phyloP scores from a whole-genome alignment of 1,139 yeast species.

The Meyerozyma carpophila region DNA sequence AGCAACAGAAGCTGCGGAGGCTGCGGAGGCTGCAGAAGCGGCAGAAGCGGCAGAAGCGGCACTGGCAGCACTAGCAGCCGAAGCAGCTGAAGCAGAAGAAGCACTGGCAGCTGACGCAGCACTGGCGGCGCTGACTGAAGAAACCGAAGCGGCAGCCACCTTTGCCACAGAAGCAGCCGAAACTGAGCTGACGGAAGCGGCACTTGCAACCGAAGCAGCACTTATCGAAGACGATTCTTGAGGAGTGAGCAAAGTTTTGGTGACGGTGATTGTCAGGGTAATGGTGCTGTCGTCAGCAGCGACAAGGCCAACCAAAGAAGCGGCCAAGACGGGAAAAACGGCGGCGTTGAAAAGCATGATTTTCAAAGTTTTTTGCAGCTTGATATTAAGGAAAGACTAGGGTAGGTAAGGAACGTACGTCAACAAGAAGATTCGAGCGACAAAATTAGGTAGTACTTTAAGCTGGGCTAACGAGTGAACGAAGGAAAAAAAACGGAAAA shows the following conservation, averaged over 20 bases:
- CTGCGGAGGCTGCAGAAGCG: conserved; percentile 5
- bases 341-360: conserved; percentile 25
- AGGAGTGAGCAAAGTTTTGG: conserved; percentile 40
- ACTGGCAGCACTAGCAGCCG: conserved; percentile 10
- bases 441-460: neutral
- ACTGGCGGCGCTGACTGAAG: conserved; percentile 14
- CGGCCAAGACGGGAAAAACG: conserved; percentile 13
- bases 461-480: neutral
- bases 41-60: conserved; percentile 7
- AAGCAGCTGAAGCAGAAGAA: conserved; percentile 12
- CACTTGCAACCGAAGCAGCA: conserved; percentile 10
- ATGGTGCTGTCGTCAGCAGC: conserved; percentile 39
- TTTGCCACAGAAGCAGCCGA: conserved; percentile 12
- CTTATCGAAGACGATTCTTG: conserved; percentile 29
- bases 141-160: conserved; percentile 12
- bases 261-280: conserved; percentile 35
- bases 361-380: conserved; percentile 2
- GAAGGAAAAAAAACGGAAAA: neutral
- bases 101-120: conserved; percentile 9
- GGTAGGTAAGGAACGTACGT: conserved; percentile 14
- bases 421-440: neutral
- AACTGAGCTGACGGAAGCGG: conserved; percentile 16
- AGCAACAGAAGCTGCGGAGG: conserved; percentile 6
- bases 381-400: conserved; percentile 20
- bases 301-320: conserved; percentile 20